A percentile compares a stretch with the other conserved stretches of the same genome.
Conservation (phyloP, 2,329 filamentous ascomycete species). For the Trichophyton schoenleinii region DNA sequence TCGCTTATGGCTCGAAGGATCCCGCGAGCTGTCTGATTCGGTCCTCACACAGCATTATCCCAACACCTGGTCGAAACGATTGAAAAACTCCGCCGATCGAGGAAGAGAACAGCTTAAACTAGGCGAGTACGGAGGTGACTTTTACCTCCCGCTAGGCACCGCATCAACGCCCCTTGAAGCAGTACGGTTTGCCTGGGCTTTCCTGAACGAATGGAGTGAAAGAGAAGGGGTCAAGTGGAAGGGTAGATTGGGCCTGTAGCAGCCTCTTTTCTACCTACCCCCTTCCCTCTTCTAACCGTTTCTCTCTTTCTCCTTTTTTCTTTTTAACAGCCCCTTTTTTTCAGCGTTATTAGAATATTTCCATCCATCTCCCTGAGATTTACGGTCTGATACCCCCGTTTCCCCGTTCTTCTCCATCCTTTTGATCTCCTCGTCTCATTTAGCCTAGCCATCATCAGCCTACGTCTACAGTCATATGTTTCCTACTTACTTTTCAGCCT, state of each 20-base stretch:
- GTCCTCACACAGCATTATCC: slow-evolving; percentile 32
- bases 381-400: background rate
- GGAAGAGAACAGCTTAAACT: slow-evolving; percentile 24
- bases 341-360: background rate
- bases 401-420: background rate
- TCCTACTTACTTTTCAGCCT: background rate
- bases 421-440: background rate
- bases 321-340: background rate
- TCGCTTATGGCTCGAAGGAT: slow-evolving; percentile 33
- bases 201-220: slow-evolving; percentile 36
- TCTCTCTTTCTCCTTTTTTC: background rate
- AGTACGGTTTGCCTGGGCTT: slow-evolving; percentile 32
- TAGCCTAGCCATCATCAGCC: background rate
- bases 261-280: background rate
- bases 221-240: slow-evolving; percentile 36
- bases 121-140: slow-evolving; percentile 26
- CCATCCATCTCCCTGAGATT: background rate
- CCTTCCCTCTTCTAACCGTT: background rate
- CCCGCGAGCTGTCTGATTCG: slow-evolving; percentile 29
- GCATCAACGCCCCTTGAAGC: slow-evolving; percentile 34
- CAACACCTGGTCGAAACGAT: slow-evolving; percentile 32
- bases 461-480: background rate
- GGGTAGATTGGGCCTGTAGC: slow-evolving; percentile 29
- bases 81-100: slow-evolving; percentile 26
- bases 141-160: slow-evolving; percentile 33